Conservation (phyloP, 2,329 filamentous ascomycete species). For the Aspergillus fijiensis region DNA sequence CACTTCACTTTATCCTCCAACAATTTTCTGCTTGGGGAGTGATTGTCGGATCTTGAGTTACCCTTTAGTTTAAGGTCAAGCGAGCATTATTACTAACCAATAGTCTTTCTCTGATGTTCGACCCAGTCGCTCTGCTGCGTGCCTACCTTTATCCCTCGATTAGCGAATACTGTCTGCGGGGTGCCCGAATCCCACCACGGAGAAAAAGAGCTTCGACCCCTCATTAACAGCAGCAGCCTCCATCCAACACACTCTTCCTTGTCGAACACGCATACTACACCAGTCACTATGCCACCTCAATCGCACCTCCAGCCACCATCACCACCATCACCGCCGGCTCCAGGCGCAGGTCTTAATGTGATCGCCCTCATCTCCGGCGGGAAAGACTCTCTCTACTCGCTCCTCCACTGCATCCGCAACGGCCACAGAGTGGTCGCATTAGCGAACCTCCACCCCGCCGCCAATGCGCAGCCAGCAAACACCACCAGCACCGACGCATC, state of each 20-base stretch:
- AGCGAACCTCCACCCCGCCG: constrained; percentile 76
- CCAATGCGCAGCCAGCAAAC: neutral
- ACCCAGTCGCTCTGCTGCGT: neutral
- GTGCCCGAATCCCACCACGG: neutral
- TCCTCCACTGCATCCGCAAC: constrained; percentile 84
- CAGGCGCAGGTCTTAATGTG: constrained; percentile 58
- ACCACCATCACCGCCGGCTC: constrained; percentile 27
- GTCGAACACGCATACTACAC: neutral
- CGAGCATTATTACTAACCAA: neutral
- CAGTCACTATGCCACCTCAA: constrained; percentile 38
- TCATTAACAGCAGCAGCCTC: neutral
- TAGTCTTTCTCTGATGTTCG: neutral
- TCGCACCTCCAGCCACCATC: constrained; percentile 35
- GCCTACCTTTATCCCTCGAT: neutral
- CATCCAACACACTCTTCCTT: neutral
- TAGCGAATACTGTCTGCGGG: neutral
- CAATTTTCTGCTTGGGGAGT: neutral
- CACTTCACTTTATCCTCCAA: neutral
- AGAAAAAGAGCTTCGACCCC: neutral
- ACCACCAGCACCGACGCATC: constrained; percentile 4
- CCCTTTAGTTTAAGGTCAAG: neutral
- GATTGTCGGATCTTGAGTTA: neutral
- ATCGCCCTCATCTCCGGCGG: constrained; percentile 93
- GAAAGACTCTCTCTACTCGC: constrained; percentile 93
- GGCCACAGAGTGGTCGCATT: constrained; percentile 83